Evolutionary conservation across 2,329 filamentous ascomycete species (phyloP).

Genomic region (Fusarium guadeloupense): DNA sequence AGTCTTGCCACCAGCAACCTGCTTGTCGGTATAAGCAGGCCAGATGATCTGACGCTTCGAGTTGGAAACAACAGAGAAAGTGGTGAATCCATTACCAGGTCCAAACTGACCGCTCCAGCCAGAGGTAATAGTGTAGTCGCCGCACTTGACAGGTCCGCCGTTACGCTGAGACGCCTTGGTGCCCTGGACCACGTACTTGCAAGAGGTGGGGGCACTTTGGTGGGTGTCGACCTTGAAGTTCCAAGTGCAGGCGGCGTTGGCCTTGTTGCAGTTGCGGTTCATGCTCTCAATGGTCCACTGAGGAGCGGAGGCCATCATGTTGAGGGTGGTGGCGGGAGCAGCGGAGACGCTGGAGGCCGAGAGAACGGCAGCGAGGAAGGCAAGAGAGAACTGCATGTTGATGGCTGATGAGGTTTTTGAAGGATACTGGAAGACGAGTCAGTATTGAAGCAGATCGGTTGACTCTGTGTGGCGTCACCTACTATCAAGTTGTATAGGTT

Average conservation of each 20-base stretch:
- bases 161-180: slow-evolving; percentile 47
- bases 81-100: slow-evolving; percentile 61
- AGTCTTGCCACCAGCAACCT: slow-evolving; percentile 54
- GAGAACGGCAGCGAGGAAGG: slow-evolving; percentile 47
- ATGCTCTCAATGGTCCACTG: slow-evolving; percentile 55
- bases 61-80: slow-evolving; percentile 55
- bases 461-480: too few relatives aligned
- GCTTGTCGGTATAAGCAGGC: slow-evolving; percentile 62
- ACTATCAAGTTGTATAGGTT: neutral
- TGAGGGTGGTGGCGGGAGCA: slow-evolving; percentile 46
- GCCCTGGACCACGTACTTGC: slow-evolving; percentile 45
- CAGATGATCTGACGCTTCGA: slow-evolving; percentile 55
- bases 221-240: slow-evolving; percentile 56
- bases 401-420: slow-evolving; percentile 9
- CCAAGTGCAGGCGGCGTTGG: slow-evolving; percentile 54
- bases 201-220: slow-evolving; percentile 47
- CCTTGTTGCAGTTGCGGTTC: slow-evolving; percentile 51
- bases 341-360: slow-evolving; percentile 45
- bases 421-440: too few relatives aligned
- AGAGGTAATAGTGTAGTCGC: slow-evolving; percentile 59
- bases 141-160: slow-evolving; percentile 56
- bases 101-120: slow-evolving; percentile 67
- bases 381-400: slow-evolving; percentile 55
- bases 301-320: slow-evolving; percentile 52
- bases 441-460: neutral